These are phyloP conservation scores for Phytophthora chlamydospora DNA, from an alignment of 352 stramenopile species.

Conservation along the genomic window DNA sequence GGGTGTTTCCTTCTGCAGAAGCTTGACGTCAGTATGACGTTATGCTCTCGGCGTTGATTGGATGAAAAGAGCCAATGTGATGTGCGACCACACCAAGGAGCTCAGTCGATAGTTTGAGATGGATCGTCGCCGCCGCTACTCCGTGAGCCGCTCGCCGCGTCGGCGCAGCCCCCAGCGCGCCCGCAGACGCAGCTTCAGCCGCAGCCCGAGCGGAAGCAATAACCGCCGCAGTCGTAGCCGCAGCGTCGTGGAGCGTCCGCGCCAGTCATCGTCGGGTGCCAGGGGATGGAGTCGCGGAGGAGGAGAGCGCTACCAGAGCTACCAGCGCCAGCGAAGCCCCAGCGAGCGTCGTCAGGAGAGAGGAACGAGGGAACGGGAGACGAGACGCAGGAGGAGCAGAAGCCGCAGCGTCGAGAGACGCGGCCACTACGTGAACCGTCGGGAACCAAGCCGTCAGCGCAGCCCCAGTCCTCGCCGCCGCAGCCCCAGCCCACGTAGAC, in stretches of 20 bases:
- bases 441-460: conserved; percentile 14
- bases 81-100: no score
- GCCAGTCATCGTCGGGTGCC: not conserved
- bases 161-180: conserved; percentile 19
- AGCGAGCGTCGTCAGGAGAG: conserved; percentile 16
- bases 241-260: conserved; percentile 8
- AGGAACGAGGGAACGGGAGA: conserved; percentile 5
- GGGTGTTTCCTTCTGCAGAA: conserved; percentile 24
- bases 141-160: conserved; percentile 38
- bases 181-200: conserved; percentile 20
- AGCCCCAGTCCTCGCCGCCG: conserved; percentile 11
- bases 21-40: conserved; percentile 10
- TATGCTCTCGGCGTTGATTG: conserved; percentile 3
- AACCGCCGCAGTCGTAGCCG: conserved; percentile 23
- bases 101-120: conserved; percentile 8
- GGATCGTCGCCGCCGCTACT: conserved; percentile 33
- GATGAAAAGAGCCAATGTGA: not conserved
- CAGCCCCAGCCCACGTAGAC: conserved; percentile 12
- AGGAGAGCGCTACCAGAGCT: conserved; percentile 1
- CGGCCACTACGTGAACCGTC: conserved; percentile 4
- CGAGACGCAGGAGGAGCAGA: conserved; percentile 18
- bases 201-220: not conserved
- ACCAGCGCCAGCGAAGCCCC: conserved; percentile 19
- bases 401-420: conserved; percentile 28
- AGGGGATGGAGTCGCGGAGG: conserved; percentile 1